Evolutionary conservation across 1,284 basidiomycete genomes (phyloP).

Genomic region (Ustilago xerochloae): DNA sequence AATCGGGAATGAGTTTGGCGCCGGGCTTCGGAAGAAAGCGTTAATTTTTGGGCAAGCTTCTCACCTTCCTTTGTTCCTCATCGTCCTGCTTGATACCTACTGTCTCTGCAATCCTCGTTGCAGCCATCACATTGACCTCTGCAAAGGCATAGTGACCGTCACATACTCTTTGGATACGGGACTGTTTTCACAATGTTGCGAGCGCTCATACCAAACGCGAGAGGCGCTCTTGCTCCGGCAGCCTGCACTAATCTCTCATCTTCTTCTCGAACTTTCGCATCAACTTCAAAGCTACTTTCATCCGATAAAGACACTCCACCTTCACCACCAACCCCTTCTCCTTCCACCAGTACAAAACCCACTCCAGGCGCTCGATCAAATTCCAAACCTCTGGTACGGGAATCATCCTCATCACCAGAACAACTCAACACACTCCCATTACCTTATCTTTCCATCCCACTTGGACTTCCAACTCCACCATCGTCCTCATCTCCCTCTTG

Average conservation of each 20-base stretch:
- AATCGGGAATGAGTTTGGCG: slow-evolving; percentile 1
- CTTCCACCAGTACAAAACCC: not conserved
- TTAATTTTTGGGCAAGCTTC: not conserved
- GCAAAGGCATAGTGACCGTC: too few species aligned
- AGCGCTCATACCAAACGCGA: not conserved
- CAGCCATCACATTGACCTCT: too few species aligned
- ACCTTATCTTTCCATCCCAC: slow-evolving; percentile 76
- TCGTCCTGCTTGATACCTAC: not conserved
- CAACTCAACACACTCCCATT: slow-evolving; percentile 67
- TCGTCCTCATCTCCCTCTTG: slow-evolving; percentile 75
- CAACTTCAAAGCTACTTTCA: not conserved
- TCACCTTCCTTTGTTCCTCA: not conserved
- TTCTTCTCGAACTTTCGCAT: not conserved
- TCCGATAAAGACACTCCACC: not conserved
- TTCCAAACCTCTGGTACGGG: slow-evolving; percentile 25
- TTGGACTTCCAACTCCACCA: slow-evolving; percentile 75
- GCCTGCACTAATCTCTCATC: not conserved
- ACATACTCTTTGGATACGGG: too few species aligned
- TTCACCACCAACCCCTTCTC: not conserved
- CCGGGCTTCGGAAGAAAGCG: slow-evolving; percentile 15
- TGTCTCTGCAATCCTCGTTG: not conserved
- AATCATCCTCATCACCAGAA: slow-evolving; percentile 30
- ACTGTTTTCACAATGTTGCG: slow-evolving; percentile 6
- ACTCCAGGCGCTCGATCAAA: not conserved
- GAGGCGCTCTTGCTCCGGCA: not conserved